Conservation (phyloP, 2,329 filamentous ascomycete species). For the Exophiala phaeomuriformis region DNA sequence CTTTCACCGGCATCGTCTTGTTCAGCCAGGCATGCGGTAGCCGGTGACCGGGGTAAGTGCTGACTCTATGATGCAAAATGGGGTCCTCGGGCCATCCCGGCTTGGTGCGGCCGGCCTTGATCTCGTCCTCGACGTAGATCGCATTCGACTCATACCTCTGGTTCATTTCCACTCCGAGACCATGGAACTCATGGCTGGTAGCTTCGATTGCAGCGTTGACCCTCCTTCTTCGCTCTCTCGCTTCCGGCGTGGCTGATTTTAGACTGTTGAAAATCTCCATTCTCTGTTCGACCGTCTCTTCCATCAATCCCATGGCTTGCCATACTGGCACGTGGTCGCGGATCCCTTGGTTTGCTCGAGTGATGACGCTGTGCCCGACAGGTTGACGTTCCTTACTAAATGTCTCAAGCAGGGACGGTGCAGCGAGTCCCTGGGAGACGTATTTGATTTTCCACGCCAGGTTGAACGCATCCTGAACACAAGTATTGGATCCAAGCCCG, state of each 20-base stretch:
- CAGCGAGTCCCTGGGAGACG: conserved; percentile 31
- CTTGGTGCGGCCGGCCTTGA: conserved; percentile 13
- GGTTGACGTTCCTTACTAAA: conserved; percentile 34
- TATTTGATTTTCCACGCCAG: conserved; percentile 35
- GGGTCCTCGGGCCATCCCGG: conserved; percentile 33
- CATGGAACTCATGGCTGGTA: conserved; percentile 47
- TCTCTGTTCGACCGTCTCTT: conserved; percentile 36
- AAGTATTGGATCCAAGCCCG: conserved; percentile 35
- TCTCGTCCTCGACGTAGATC: conserved; percentile 42
- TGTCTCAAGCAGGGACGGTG: conserved; percentile 28
- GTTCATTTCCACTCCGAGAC: conserved; percentile 53
- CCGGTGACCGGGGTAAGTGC: conserved; percentile 53
- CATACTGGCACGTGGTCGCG: conserved; percentile 46
- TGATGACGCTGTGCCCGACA: conserved; percentile 42
- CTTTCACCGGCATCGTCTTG: conserved; percentile 36
- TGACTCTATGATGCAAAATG: conserved; percentile 40
- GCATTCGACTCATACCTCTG: conserved; percentile 45
- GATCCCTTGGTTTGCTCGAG: conserved; percentile 52
- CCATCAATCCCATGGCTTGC: conserved; percentile 41
- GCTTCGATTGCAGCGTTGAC: conserved; percentile 40
- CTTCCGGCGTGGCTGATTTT: conserved; percentile 33
- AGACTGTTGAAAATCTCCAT: conserved; percentile 39
- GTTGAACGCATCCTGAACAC: conserved; percentile 35
- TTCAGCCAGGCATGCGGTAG: conserved; percentile 60
- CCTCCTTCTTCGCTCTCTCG: conserved; percentile 34